Evolutionary conservation across 177 flowering plant genomes (phyloP).

Genomic region (Telopea speciosissima): DNA sequence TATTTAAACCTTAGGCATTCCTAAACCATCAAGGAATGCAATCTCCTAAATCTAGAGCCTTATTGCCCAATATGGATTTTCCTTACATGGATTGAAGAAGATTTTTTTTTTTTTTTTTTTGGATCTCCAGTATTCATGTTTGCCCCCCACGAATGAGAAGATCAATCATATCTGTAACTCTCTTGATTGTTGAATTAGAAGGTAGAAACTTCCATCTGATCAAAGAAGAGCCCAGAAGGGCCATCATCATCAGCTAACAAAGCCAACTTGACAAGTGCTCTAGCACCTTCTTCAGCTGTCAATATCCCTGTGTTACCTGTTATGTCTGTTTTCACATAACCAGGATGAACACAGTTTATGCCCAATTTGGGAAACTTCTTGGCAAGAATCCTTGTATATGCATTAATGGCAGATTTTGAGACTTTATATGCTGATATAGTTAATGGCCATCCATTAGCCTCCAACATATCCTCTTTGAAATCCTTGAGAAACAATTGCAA

Average conservation of each 20-base stretch:
- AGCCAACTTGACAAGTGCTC: slow-evolving; percentile 34
- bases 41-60: no score
- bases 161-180: no score
- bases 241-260: slow-evolving; percentile 34
- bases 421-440: slow-evolving; percentile 24
- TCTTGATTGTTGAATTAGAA: slow-evolving; percentile 8
- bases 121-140: no score
- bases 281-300: slow-evolving; percentile 40
- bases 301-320: slow-evolving; percentile 24
- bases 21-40: no score
- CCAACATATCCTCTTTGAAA: slow-evolving; percentile 19
- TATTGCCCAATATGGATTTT: no score
- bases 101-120: no score
- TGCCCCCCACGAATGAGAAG: no score
- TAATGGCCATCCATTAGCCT: slow-evolving; percentile 30
- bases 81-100: no score
- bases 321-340: slow-evolving; percentile 43
- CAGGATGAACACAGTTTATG: slow-evolving; percentile 48
- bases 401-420: slow-evolving; percentile 47
- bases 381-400: slow-evolving; percentile 48
- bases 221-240: slow-evolving; percentile 45
- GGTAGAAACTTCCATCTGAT: slow-evolving; percentile 15
- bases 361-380: slow-evolving; percentile 26
- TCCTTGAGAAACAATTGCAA: slow-evolving; percentile 24
- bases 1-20: no score